Conservation (phyloP, 2,329 filamentous ascomycete genomes). For the Calonectria hawksworthii region DNA sequence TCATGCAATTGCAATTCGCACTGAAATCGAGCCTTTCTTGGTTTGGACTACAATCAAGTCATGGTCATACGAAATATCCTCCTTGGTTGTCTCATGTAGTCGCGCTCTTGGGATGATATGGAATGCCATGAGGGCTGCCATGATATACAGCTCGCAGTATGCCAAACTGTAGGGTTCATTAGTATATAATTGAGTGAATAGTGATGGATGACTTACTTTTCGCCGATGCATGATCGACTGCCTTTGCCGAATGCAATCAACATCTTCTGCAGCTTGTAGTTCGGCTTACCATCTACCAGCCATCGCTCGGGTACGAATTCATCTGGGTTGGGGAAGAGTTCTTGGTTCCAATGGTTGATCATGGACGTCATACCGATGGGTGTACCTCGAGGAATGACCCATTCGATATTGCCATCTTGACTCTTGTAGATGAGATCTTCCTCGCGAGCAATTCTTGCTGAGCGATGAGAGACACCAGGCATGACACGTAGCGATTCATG, state of each 20-base stretch:
- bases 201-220: conserved; percentile 28
- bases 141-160: conserved; percentile 39
- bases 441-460: conserved; percentile 38
- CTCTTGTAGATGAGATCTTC: conserved; percentile 47
- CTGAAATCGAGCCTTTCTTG: conserved; percentile 35
- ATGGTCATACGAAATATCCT: conserved; percentile 36
- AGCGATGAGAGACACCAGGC: conserved; percentile 47
- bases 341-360: conserved; percentile 48
- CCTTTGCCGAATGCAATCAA: conserved; percentile 39
- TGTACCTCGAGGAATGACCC: conserved; percentile 47
- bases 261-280: conserved; percentile 44
- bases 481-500: conserved; percentile 53
- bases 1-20: neutral
- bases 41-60: conserved; percentile 37
- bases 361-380: conserved; percentile 51
- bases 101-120: conserved; percentile 30
- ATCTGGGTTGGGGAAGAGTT: conserved; percentile 49
- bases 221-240: conserved; percentile 40
- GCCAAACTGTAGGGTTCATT: conserved; percentile 25
- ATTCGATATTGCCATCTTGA: conserved; percentile 31
- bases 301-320: conserved; percentile 52
- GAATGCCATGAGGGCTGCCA: conserved; percentile 29
- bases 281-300: conserved; percentile 39
- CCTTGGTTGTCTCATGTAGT: conserved; percentile 32
- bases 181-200: accelerated